Evolutionary conservation across 495 filamentous ascomycete genomes (phyloP), one percentile per base, ranked within the genome.

Genomic region (Amorphotheca resinae): DNA sequence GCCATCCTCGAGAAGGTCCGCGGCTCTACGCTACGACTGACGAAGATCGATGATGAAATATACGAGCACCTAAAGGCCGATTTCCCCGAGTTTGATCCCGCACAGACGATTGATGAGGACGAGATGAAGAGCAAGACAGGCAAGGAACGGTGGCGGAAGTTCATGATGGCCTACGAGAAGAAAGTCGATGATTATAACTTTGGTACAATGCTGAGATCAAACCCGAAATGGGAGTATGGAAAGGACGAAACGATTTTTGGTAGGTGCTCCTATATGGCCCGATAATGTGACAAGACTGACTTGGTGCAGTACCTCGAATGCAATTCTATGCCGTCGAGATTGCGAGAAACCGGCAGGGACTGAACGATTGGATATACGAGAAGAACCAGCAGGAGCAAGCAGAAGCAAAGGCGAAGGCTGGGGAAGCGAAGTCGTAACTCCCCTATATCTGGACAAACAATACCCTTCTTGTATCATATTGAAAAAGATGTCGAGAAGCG

Each of bases 291-390:
- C 33, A 36, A 61, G 28, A 59, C 51, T 33, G 6, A 41, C 11
- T 2, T 16, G 30, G 1, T 16, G 6, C 18, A 82, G 79, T 76
- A 18, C 79, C 81, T 51, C 75, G 91, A 42, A 98, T 98, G 91
- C 91, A 99, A 59, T 99, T 99, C 57, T 99, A 99, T 56, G 91
- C 91, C 23, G 64, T 96, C 56, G 91, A 99, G 64, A 95, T 99
- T 56, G 81, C 83, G 9, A 79, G 89, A 58, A 99, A 99, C 62
- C 75, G 77, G 25, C 70, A 73, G 21, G 87, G 88, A 26, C 65
- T 98, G 39, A 98, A 98, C 55, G 91, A 98, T 60, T 98, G 91
- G 91, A 73, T 96, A 43, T 87, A 86, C 56, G 87, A 96, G 64
- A 72, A 82, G 53, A 71, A 70, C 20, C 72, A 82, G 23, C 52